These are phyloP conservation scores for Pseudocercospora pini-densiflorae DNA, from an alignment of 2,329 filamentous ascomycete species.

Conservation along the genomic window DNA sequence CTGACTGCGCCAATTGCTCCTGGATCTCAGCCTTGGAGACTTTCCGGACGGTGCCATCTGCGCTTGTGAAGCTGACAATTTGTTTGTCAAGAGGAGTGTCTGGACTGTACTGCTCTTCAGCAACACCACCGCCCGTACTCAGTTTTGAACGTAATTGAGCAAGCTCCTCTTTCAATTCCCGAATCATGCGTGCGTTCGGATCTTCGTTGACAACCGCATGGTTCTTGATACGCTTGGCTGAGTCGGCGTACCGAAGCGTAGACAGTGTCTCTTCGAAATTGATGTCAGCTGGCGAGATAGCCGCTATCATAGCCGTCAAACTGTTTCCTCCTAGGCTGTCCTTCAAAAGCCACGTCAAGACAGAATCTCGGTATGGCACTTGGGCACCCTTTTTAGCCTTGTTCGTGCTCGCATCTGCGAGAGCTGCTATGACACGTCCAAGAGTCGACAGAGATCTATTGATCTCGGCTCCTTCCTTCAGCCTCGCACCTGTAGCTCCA, in stretches of 20 bases:
- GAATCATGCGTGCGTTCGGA: conserved; percentile 97
- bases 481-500: conserved; percentile 87
- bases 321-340: conserved; percentile 98
- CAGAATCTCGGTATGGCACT: conserved; percentile 95
- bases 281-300: conserved; percentile 97
- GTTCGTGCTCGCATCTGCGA: conserved; percentile 85
- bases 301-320: conserved; percentile 99
- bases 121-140: conserved; percentile 51
- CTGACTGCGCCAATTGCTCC: conserved; percentile 92
- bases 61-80: conserved; percentile 88
- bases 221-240: conserved; percentile 99
- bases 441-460: conserved; percentile 95
- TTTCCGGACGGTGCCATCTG: conserved; percentile 87
- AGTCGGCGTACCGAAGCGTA: conserved; percentile 94
- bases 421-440: conserved; percentile 93
- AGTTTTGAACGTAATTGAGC: conserved; percentile 85
- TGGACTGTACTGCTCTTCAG: conserved; percentile 84
- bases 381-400: conserved; percentile 81
- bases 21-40: conserved; percentile 98
- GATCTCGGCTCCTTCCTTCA: conserved; percentile 99
- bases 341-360: conserved; percentile 95
- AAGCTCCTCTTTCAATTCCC: conserved; percentile 95
- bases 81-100: conserved; percentile 94
- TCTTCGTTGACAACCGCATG: conserved; percentile 99
- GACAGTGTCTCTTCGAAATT: conserved; percentile 98